These are phyloP conservation scores for Leccinum pellstonianum DNA, from an alignment of 768 basidiomycete species.

Conservation along the genomic window DNA sequence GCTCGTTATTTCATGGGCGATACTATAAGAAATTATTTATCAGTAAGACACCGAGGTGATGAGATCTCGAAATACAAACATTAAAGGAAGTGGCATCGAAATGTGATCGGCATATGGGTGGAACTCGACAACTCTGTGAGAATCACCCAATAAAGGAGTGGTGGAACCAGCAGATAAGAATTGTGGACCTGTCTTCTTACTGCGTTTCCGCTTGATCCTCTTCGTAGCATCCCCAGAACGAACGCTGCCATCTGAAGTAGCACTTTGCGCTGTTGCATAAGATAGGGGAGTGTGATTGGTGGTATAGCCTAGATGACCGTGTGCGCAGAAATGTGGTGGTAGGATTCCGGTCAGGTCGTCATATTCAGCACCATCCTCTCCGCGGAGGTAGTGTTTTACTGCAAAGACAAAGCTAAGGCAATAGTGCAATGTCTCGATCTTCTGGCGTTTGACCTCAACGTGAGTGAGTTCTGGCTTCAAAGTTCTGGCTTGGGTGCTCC, in stretches of 20 bases:
- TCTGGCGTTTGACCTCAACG: slow-evolving; percentile 57
- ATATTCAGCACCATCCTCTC: slow-evolving; percentile 72
- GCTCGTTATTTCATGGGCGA: slow-evolving; percentile 77
- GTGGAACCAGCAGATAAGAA: slow-evolving; percentile 32
- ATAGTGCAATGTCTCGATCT: slow-evolving; percentile 69
- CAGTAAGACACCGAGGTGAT: neutral
- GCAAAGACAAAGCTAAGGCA: slow-evolving; percentile 71
- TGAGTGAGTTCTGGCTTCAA: slow-evolving; percentile 45
- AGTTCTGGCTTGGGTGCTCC: slow-evolving; percentile 51
- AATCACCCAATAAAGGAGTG: slow-evolving; percentile 63
- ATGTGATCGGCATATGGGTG: slow-evolving; percentile 54
- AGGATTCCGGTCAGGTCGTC: slow-evolving; percentile 67
- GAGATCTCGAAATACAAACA: slow-evolving; percentile 43
- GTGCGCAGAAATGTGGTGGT: slow-evolving; percentile 56
- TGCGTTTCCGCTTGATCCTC: slow-evolving; percentile 67
- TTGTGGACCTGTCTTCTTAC: slow-evolving; percentile 47
- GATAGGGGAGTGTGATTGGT: slow-evolving; percentile 35
- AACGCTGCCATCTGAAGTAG: slow-evolving; percentile 25
- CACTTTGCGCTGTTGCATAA: slow-evolving; percentile 43
- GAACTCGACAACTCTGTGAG: slow-evolving; percentile 59
- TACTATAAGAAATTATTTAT: slow-evolving; percentile 39
- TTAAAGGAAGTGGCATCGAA: slow-evolving; percentile 78
- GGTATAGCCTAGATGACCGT: slow-evolving; percentile 43
- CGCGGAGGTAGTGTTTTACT: slow-evolving; percentile 77
- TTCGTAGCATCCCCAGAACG: slow-evolving; percentile 55